Conservation (phyloP, 2,329 filamentous ascomycete genomes). For the Penicillium sp. region DNA sequence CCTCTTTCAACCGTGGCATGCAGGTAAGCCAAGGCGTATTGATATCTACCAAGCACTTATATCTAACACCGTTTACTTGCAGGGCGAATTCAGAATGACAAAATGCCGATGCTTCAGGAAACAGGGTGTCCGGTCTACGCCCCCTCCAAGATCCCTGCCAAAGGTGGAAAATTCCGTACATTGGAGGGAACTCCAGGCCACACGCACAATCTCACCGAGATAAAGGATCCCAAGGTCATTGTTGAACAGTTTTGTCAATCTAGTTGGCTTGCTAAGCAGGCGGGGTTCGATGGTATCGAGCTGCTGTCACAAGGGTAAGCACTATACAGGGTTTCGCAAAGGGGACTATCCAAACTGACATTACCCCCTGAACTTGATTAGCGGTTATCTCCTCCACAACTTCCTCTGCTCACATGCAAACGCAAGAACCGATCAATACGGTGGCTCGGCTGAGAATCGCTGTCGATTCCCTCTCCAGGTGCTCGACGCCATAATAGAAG, state of each 20-base stretch:
- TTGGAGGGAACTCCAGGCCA: not conserved
- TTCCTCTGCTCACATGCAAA: not conserved
- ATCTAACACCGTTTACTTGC: not conserved
- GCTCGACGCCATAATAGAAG: conserved; percentile 28
- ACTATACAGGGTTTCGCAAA: not conserved
- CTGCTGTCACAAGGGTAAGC: not conserved
- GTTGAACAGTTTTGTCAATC: not conserved
- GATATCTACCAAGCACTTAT: conserved; percentile 2
- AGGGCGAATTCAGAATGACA: not conserved
- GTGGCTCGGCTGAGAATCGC: conserved; percentile 31
- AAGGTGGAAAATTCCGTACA: not conserved
- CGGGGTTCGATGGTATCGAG: not conserved
- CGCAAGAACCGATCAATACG: not conserved
- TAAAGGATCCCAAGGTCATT: not conserved
- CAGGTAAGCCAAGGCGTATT: conserved; percentile 21
- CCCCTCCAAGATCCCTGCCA: not conserved
- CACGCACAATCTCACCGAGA: not conserved
- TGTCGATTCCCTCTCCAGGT: conserved; percentile 36
- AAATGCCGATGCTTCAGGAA: not conserved
- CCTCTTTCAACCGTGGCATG: not conserved
- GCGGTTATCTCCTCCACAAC: not conserved
- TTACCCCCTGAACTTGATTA: not conserved
- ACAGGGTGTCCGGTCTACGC: not conserved
- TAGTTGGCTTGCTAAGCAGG: not conserved
- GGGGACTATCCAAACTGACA: not conserved